Percentiles rank a stretch among this genome's conserved stretches.
Conservation (phyloP, 2,329 filamentous ascomycete species). For the Nothophoma quercina region DNA sequence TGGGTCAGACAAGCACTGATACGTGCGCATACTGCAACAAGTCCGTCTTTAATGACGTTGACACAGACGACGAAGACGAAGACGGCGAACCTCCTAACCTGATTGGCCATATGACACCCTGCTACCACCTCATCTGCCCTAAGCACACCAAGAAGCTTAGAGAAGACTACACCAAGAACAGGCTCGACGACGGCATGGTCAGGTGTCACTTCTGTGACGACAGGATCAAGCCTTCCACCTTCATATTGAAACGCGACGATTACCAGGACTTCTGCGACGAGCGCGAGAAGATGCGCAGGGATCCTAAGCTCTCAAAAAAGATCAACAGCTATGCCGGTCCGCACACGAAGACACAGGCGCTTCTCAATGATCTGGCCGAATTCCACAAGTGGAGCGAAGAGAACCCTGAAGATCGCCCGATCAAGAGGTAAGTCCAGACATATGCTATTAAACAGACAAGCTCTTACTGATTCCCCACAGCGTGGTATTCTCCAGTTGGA, state of each 20-base stretch:
- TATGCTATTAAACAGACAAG: neutral
- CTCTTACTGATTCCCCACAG: too few relatives aligned
- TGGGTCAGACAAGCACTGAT: conserved; percentile 82
- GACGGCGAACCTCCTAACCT: conserved; percentile 63
- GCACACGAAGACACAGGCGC: conserved; percentile 87
- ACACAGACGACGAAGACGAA: conserved; percentile 51
- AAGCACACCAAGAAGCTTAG: conserved; percentile 72
- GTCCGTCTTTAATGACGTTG: conserved; percentile 47
- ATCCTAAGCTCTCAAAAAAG: conserved; percentile 64
- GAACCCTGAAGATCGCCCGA: conserved; percentile 72
- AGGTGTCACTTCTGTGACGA: conserved; percentile 74
- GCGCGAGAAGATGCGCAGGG: conserved; percentile 63
- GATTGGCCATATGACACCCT: conserved; percentile 82
- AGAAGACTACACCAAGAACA: conserved; percentile 57
- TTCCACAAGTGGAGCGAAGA: conserved; percentile 69
- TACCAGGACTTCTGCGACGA: conserved; percentile 60
- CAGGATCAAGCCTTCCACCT: conserved; percentile 69
- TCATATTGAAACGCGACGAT: conserved; percentile 70
- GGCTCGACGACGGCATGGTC: conserved; percentile 56
- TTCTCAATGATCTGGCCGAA: conserved; percentile 76
- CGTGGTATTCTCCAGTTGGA: conserved; percentile 97
- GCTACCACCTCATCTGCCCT: conserved; percentile 84
- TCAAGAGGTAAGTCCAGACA: conserved; percentile 68
- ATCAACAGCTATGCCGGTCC: conserved; percentile 79
- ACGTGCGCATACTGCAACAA: conserved; percentile 69